Evolutionary conservation across 768 basidiomycete species (phyloP).

Genomic region (Hydnomerulius pinastri): DNA sequence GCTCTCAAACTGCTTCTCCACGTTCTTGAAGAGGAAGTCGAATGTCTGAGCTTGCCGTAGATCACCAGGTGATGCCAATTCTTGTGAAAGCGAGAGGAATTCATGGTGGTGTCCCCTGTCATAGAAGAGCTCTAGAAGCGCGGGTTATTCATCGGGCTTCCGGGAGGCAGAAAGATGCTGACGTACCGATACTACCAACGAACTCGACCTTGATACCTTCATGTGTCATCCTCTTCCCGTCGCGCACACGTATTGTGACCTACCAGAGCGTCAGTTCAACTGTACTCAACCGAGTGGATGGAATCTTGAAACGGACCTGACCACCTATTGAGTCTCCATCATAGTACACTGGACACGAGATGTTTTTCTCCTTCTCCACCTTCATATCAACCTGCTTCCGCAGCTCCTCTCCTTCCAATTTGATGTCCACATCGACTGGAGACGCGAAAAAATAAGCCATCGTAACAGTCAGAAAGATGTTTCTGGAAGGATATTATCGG

Average conservation of each 20-base stretch:
- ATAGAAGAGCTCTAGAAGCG: conserved; percentile 78
- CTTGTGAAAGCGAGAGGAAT: conserved; percentile 93
- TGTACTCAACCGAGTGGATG: not conserved
- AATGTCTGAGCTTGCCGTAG: conserved; percentile 96
- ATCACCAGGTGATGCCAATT: conserved; percentile 94
- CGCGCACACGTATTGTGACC: conserved; percentile 86
- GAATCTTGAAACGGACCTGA: conserved; percentile 53
- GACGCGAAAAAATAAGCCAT: conserved; percentile 91
- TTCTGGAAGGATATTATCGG: too few relatives aligned
- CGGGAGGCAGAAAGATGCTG: not conserved
- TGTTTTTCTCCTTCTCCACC: conserved; percentile 81
- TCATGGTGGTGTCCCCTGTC: conserved; percentile 98
- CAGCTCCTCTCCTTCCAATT: conserved; percentile 82
- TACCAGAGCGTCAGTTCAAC: conserved; percentile 30
- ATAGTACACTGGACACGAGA: conserved; percentile 90
- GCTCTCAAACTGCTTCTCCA: conserved; percentile 98
- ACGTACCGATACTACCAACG: conserved; percentile 89
- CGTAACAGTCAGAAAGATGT: too few relatives aligned
- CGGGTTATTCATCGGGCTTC: not conserved
- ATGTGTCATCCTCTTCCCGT: conserved; percentile 93
- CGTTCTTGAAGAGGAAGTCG: conserved; percentile 98
- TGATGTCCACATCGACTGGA: conserved; percentile 89
- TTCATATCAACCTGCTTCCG: conserved; percentile 91
- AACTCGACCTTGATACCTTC: conserved; percentile 99
- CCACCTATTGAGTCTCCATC: conserved; percentile 93